phyloP scores from a whole-genome alignment of 1,139 yeast genomes.

The Hemisphaericaspora xylofermentans region DNA sequence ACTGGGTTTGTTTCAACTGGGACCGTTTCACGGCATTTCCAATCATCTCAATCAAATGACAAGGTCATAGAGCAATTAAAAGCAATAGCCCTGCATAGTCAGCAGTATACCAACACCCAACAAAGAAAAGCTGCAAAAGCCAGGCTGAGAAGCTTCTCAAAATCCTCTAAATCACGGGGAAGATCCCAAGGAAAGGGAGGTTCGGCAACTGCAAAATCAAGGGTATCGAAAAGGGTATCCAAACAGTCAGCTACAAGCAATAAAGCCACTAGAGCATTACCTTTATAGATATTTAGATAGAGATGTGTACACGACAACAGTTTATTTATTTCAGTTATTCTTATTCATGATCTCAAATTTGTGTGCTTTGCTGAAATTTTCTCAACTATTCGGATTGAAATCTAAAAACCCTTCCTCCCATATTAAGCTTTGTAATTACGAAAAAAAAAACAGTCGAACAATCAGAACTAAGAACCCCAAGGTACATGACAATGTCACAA shows the following conservation, averaged over 20 bases:
- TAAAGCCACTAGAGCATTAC: neutral
- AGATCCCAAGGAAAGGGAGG: neutral
- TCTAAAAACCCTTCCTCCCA: too few relatives aligned
- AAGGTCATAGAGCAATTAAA: constrained; percentile 1
- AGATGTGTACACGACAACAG: too few relatives aligned
- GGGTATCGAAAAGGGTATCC: neutral
- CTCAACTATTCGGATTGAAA: neutral
- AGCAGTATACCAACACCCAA: neutral
- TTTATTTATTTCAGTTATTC: too few relatives aligned
- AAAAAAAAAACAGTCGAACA: too few relatives aligned
- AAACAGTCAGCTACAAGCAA: neutral
- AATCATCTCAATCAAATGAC: constrained; percentile 2
- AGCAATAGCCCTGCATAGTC: neutral
- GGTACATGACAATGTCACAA: constrained; percentile 10
- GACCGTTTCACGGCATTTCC: constrained; percentile 14
- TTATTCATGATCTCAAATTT: too few relatives aligned
- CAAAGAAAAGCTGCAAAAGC: neutral
- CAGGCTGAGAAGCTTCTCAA: neutral
- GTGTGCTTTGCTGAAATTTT: neutral
- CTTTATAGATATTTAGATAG: neutral
- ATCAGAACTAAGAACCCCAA: too few relatives aligned
- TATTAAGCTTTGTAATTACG: neutral
- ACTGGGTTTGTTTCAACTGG: constrained; percentile 3
- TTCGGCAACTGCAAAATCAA: neutral
- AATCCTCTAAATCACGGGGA: neutral